Evolutionary conservation across 495 filamentous ascomycete species (phyloP).

Genomic region (Lentithecium fluviatile): DNA sequence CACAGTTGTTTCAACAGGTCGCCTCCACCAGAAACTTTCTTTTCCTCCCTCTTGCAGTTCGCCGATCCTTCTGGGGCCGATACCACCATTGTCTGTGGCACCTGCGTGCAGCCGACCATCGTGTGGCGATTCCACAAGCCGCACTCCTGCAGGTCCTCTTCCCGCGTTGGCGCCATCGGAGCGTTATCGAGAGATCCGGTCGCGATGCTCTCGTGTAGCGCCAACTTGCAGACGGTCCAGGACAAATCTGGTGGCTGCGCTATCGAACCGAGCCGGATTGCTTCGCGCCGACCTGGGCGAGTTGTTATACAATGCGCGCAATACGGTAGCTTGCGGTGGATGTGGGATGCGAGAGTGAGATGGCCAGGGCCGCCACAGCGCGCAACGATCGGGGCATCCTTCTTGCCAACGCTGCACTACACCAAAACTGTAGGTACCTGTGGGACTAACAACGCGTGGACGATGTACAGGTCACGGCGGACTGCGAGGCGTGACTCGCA

Average conservation of each 20-base stretch:
- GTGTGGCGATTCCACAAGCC: slow-evolving; percentile 3
- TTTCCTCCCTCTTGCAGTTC: slow-evolving; percentile 20
- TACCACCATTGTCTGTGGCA: slow-evolving; percentile 12
- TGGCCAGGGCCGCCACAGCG: neutral
- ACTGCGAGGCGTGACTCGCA: slow-evolving; percentile 1
- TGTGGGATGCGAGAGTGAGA: neutral
- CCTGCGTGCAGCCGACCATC: slow-evolving; percentile 28
- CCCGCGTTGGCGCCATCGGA: slow-evolving; percentile 9
- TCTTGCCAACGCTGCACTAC: neutral
- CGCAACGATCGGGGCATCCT: neutral
- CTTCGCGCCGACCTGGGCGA: too few relatives aligned
- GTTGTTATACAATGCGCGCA: neutral
- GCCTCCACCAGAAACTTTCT: slow-evolving; percentile 11
- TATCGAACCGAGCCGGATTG: slow-evolving; percentile 21
- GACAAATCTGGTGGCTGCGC: slow-evolving; percentile 19
- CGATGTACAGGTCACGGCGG: neutral
- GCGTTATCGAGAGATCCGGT: slow-evolving; percentile 21
- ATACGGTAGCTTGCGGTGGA: neutral
- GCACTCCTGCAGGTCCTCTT: neutral
- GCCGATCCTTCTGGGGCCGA: slow-evolving; percentile 22
- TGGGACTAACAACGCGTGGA: too few relatives aligned
- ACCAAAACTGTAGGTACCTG: neutral
- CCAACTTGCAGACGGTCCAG: neutral
- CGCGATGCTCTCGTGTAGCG: slow-evolving; percentile 19
- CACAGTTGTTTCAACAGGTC: slow-evolving; percentile 23